A percentile compares a stretch with the other conserved stretches of the same genome.
Conservation (phyloP, 352 stramenopile genomes). For the Pythium scleroteichum region DNA sequence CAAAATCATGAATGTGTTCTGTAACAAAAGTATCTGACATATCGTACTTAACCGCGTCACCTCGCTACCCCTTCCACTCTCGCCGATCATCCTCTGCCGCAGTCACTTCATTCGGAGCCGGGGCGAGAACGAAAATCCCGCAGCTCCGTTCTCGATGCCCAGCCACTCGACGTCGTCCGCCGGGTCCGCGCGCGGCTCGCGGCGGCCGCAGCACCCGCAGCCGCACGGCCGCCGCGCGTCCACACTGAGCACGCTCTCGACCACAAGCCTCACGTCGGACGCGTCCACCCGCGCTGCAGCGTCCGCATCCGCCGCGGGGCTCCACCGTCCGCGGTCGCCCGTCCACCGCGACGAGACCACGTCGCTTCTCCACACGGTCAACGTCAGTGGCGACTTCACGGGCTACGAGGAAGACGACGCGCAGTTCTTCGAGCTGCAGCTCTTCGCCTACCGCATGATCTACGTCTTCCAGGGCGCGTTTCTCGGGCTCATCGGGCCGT, state of each 20-base stretch:
- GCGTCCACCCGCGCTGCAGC: conserved; percentile 1
- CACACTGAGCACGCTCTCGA: conserved; percentile 22
- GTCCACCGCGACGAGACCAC: conserved; percentile 12
- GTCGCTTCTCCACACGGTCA: conserved; percentile 27
- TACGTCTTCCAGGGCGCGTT: conserved; percentile 71
- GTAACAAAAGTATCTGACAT: too few relatives aligned
- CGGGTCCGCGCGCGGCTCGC: neutral
- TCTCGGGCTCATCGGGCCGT: conserved; percentile 62
- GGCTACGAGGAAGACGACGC: conserved; percentile 38
- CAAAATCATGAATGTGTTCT: too few relatives aligned
- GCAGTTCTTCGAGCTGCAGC: conserved; percentile 50
- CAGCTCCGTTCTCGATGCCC: conserved; percentile 1
- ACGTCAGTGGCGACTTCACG: conserved; percentile 1
- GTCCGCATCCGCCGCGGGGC: neutral
- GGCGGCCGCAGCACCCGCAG: conserved; percentile 4
- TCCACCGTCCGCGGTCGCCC: neutral
- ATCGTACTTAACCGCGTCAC: too few relatives aligned
- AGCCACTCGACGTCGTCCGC: neutral
- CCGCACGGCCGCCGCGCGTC: conserved; percentile 7
- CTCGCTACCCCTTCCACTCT: too few relatives aligned
- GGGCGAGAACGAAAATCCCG: too few relatives aligned
- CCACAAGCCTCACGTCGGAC: conserved; percentile 8
- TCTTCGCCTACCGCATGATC: conserved; percentile 65
- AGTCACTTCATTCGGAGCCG: too few relatives aligned
- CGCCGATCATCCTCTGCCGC: too few relatives aligned